Evolutionary conservation across 2,329 filamentous ascomycete genomes (phyloP).

Genomic region (Fusarium chuoi): DNA sequence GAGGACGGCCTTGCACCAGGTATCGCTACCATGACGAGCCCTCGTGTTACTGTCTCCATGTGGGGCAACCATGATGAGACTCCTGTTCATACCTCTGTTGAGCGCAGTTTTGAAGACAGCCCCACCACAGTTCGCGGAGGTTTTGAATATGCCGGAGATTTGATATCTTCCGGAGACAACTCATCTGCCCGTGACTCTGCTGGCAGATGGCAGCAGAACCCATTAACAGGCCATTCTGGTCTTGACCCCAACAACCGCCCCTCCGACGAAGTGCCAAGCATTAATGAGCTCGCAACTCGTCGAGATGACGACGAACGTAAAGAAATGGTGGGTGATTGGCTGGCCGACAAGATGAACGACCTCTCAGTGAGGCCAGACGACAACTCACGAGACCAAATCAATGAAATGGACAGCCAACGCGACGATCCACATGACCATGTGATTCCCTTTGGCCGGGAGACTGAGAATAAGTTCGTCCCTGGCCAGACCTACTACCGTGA

Average conservation of each 20-base stretch:
- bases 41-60: slow-evolving; percentile 66
- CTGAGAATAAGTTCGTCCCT: slow-evolving; percentile 60
- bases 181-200: slow-evolving; percentile 51
- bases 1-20: slow-evolving; percentile 58
- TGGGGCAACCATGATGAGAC: slow-evolving; percentile 59
- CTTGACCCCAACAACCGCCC: slow-evolving; percentile 60
- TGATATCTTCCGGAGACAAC: slow-evolving; percentile 46
- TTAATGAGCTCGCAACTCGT: slow-evolving; percentile 59
- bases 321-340: slow-evolving; percentile 62
- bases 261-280: slow-evolving; percentile 56
- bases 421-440: slow-evolving; percentile 49
- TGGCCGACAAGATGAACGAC: slow-evolving; percentile 51
- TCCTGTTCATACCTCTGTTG: slow-evolving; percentile 51
- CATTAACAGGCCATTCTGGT: slow-evolving; percentile 55
- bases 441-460: slow-evolving; percentile 58
- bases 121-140: slow-evolving; percentile 50
- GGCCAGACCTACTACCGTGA: slow-evolving; percentile 62
- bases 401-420: slow-evolving; percentile 34
- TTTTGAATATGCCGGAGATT: slow-evolving; percentile 54
- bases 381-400: slow-evolving; percentile 34
- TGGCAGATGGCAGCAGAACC: slow-evolving; percentile 55
- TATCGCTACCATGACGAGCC: slow-evolving; percentile 59
- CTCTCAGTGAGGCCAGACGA: slow-evolving; percentile 42
- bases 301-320: slow-evolving; percentile 60
- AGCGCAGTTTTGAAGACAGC: slow-evolving; percentile 54